Evolutionary conservation across 208 protist genomes (phyloP).

Genomic region (Blechomonas ayalai): DNA sequence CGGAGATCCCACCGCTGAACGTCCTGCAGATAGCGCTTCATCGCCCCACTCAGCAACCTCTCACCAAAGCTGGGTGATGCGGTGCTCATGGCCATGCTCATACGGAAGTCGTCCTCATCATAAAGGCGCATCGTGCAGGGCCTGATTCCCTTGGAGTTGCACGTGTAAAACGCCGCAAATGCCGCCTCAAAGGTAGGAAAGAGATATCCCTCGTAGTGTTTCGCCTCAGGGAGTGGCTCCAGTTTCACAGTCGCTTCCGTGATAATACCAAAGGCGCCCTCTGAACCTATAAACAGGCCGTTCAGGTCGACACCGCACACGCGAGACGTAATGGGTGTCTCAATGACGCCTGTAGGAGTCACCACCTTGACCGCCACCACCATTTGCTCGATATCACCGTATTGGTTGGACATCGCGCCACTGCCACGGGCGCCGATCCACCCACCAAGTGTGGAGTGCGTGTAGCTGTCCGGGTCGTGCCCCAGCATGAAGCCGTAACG

Average conservation of each 20-base stretch:
- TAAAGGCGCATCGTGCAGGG: conserved; percentile 88
- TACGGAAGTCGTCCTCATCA: conserved; percentile 87
- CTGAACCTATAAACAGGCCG: conserved; percentile 87
- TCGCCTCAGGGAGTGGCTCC: conserved; percentile 76
- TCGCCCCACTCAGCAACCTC: conserved; percentile 40
- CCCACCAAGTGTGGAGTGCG: conserved; percentile 91
- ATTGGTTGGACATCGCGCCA: conserved; percentile 94
- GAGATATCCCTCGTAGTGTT: conserved; percentile 84
- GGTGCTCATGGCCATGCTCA: conserved; percentile 85
- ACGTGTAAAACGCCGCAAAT: conserved; percentile 76
- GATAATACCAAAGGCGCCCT: conserved; percentile 92
- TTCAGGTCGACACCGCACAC: conserved; percentile 87
- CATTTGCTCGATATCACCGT: conserved; percentile 93
- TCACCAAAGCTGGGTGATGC: conserved; percentile 31
- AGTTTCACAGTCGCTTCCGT: conserved; percentile 90
- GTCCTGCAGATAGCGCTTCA: conserved; percentile 57
- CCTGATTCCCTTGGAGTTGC: conserved; percentile 73
- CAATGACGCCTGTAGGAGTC: conserved; percentile 87
- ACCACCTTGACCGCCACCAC: conserved; percentile 87
- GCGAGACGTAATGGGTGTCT: conserved; percentile 73
- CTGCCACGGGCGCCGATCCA: conserved; percentile 93
- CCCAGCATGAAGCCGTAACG: conserved; percentile 88
- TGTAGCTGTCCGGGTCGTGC: conserved; percentile 92
- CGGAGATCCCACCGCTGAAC: conserved; percentile 66
- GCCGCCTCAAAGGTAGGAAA: conserved; percentile 85